phyloP scores from a whole-genome alignment of 805 yeast genomes.

The Candida sanyiensis region DNA sequence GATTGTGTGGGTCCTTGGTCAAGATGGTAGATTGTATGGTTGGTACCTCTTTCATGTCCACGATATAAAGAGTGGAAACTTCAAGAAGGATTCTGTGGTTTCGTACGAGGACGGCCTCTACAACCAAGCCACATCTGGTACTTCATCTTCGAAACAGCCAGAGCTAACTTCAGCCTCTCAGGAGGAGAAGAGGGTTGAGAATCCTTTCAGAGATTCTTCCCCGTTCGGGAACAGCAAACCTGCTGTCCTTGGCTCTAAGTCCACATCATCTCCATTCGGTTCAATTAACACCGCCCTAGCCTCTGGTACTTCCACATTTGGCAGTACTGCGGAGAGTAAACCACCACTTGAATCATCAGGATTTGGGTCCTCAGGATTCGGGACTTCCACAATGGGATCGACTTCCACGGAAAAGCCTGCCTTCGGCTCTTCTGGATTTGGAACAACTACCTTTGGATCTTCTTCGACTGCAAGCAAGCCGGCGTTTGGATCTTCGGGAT shows the following conservation, averaged over 20 bases:
- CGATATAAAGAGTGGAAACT: constrained; percentile 38
- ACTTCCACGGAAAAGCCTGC: constrained; percentile 5
- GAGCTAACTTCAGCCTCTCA: not conserved
- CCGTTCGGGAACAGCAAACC: too few relatives aligned
- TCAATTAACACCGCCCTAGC: too few relatives aligned
- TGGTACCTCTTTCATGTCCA: constrained; percentile 61
- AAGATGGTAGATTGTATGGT: constrained; percentile 53
- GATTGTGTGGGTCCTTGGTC: constrained; percentile 53
- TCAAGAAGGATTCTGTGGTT: constrained; percentile 20
- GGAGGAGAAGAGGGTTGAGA: too few relatives aligned
- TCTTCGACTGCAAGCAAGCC: constrained; percentile 16
- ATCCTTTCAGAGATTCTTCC: too few relatives aligned
- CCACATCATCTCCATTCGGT: not conserved
- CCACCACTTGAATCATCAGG: not conserved
- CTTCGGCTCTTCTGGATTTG: constrained; percentile 21
- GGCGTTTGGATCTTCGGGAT: constrained; percentile 25
- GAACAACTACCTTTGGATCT: constrained; percentile 8
- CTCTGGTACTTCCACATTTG: constrained; percentile 12
- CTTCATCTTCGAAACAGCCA: not conserved
- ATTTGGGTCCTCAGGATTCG: constrained; percentile 10
- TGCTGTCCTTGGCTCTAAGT: not conserved
- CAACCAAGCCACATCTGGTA: not conserved
- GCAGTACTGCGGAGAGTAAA: constrained; percentile 3
- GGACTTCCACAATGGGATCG: constrained; percentile 2
- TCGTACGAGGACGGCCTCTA: constrained; percentile 8